Evolutionary conservation across 257 asterid genomes (phyloP).

Genomic region (Perilla frutescens): DNA sequence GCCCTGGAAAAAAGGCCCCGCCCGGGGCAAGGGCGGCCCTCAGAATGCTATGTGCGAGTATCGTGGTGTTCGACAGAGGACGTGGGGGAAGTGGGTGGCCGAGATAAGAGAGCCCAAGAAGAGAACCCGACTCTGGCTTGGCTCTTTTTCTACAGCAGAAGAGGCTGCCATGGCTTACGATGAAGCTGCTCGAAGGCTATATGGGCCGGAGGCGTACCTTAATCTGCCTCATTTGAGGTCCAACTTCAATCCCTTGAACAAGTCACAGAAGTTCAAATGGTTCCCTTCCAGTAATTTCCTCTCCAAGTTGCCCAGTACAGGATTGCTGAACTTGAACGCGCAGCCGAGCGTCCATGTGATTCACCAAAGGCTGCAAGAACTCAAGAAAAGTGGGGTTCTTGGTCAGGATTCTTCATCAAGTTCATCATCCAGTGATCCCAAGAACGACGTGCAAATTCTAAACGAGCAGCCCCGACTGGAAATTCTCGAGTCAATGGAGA

Average conservation of each 20-base stretch:
- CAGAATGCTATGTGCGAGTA: constrained; percentile 88
- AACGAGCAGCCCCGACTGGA: constrained; percentile 39
- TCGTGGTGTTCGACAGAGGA: constrained; percentile 91
- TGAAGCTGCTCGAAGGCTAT: constrained; percentile 90
- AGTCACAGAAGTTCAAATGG: constrained; percentile 92
- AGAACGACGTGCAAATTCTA: constrained; percentile 34
- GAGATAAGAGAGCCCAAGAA: constrained; percentile 95
- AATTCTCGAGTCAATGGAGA: constrained; percentile 35
- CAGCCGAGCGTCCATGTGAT: constrained; percentile 92
- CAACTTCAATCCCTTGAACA: constrained; percentile 80
- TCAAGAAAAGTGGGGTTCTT: constrained; percentile 61
- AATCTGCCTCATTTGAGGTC: constrained; percentile 86
- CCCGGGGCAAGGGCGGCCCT: constrained; percentile 96
- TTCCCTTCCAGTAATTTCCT: constrained; percentile 59
- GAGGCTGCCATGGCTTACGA: constrained; percentile 99
- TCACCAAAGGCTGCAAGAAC: constrained; percentile 89
- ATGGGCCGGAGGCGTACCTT: constrained; percentile 93
- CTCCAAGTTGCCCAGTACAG: constrained; percentile 61
- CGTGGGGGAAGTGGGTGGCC: constrained; percentile 98
- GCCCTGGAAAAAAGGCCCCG: constrained; percentile 99
- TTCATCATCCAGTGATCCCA: constrained; percentile 56
- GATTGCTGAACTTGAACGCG: constrained; percentile 79
- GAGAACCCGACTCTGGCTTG: constrained; percentile 89
- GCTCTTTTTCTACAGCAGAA: constrained; percentile 91
- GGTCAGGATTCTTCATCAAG: constrained; percentile 56